These are phyloP conservation scores for California macrophylla DNA, from an alignment of 441 rosid genomes.

Conservation along the genomic window DNA sequence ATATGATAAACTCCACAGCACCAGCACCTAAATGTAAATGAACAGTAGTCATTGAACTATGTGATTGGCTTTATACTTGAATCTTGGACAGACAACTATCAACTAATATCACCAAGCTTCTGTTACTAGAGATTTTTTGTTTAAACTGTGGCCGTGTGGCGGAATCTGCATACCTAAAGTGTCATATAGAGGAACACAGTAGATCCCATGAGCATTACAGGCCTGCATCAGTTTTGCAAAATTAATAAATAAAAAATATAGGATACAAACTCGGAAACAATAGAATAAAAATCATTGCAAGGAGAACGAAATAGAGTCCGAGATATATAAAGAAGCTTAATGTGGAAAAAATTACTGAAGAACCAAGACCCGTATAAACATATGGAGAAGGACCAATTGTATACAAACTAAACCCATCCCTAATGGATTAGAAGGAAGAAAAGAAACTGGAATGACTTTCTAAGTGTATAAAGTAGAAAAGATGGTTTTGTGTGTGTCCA, in stretches of 20 bases:
- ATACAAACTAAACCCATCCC: background rate
- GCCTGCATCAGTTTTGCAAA: conserved; percentile 49
- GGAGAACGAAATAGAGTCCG: background rate
- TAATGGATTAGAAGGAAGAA: background rate
- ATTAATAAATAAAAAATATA: conserved; percentile 14
- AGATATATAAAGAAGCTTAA: background rate
- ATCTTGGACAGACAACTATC: background rate
- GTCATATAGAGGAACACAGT: conserved; percentile 89
- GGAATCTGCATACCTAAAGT: conserved; percentile 60
- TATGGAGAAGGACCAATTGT: background rate
- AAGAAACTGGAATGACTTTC: background rate
- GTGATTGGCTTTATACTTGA: background rate
- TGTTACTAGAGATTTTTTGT: background rate
- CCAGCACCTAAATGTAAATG: conserved; percentile 50
- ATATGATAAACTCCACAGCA: conserved; percentile 76
- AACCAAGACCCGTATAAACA: background rate
- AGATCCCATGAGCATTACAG: conserved; percentile 88
- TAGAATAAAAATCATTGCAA: background rate
- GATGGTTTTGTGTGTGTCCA: background rate
- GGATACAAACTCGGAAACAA: conserved; percentile 7
- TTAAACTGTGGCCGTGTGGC: conserved; percentile 1
- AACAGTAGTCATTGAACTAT: conserved; percentile 8
- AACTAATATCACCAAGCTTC: background rate
- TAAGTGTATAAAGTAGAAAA: background rate
- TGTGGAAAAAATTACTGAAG: background rate